Evolutionary conservation across 192 early-diverging fungal genomes (phyloP), one percentile per base, ranked within the genome.

Genomic region (Mortierella hygrophila): DNA sequence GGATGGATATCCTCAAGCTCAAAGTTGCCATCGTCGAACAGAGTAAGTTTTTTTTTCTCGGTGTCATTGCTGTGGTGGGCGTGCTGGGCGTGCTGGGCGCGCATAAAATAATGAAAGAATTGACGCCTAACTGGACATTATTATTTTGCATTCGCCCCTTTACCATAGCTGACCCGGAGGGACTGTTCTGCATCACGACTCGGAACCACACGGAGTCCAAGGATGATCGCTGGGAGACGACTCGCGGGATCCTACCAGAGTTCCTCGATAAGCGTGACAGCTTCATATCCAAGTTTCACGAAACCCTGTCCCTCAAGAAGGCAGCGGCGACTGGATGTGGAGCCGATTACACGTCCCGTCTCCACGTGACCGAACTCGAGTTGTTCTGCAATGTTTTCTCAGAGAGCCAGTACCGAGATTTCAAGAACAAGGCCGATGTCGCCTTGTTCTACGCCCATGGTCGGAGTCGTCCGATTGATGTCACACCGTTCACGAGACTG

Each of bases 301-400:
- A 74, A 38, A 74, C 72, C 16, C 68, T 79, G 6, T 41, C 77
- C 1, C 47, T 79, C 4, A 74, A 65, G 37, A 84, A 84, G 68
- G 77, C 82, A 20, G 35, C 52, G 1, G 49, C 57, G 5, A 41
- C 54, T 13, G 72, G 74, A 2, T 54, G 23, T 6, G 49, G 37
- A 2, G 70, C 70, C 10, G 77, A 75, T 0, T 54, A 37, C 1
- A 84, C 82, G 0, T 73, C 77, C 0, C 35, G 76, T 13, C 47
- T 84, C 6, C 77, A 84, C 20, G 77, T 84, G 0, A 72, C 63
- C 2, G 82, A 85, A 7, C 70, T 79, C 10, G 78, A 85, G 69
- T 18, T 85, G 7, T 79, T 80, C 26, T 85, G 77, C 47, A 85
- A 85, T 42, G 83, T 79, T 44, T 85, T 77, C 42, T 76, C 78